These are phyloP conservation scores for Glutinoglossum americanum DNA, from an alignment of 495 filamentous ascomycete species.

Conservation along the genomic window DNA sequence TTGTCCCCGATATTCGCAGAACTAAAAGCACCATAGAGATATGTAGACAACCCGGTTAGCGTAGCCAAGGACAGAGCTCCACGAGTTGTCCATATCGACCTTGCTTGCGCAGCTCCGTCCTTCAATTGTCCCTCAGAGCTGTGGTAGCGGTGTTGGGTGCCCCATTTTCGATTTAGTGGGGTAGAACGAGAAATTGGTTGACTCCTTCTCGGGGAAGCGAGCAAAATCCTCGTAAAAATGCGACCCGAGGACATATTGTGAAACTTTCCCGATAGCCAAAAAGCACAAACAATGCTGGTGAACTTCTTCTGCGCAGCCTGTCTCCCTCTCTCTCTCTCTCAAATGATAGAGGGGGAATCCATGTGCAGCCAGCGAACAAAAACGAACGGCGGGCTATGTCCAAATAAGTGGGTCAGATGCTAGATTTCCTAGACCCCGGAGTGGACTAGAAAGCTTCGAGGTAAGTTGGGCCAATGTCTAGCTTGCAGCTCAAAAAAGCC, in stretches of 20 bases:
- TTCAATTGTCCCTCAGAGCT: neutral
- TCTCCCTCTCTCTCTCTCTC: neutral
- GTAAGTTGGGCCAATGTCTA: neutral
- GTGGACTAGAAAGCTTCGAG: neutral
- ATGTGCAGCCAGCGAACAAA: neutral
- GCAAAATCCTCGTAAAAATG: constrained; percentile 1
- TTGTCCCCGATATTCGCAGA: neutral
- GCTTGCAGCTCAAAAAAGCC: neutral
- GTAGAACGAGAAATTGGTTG: neutral
- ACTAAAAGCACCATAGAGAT: neutral
- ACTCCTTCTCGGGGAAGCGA: neutral
- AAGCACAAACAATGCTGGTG: neutral
- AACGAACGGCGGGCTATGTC: neutral
- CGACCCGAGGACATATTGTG: neutral
- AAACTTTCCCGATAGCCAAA: neutral
- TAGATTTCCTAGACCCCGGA: neutral
- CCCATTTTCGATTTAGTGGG: neutral
- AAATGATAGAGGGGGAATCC: neutral
- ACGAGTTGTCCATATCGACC: neutral
- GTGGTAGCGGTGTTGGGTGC: neutral
- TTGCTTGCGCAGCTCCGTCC: neutral
- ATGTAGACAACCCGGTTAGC: neutral
- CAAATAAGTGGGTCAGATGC: neutral
- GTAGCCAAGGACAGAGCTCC: neutral
- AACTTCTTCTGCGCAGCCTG: neutral